Base-by-base conservation (phyloP, 2,329 filamentous ascomycete species). In the Sporothrix variecibatus region DNA sequence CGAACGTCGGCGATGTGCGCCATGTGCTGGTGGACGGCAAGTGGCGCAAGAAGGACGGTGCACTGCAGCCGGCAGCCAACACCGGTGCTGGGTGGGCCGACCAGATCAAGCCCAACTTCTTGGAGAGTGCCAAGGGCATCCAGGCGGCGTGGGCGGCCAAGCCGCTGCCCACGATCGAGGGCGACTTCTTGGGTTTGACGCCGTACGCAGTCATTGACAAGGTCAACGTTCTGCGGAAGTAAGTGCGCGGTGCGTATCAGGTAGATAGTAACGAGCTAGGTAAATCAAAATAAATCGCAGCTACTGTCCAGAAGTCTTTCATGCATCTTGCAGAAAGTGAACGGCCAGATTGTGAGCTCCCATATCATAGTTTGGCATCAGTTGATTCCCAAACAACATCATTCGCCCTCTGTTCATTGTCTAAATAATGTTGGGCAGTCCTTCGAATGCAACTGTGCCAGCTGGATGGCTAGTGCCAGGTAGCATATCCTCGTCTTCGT, bases 361-460 rank as follows among this genome's bases (percentile, higher is more conserved):
- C 8, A 70, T 38, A 51, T 73, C 72, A 28, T 73, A 69, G 17
- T 23, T 26, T 8, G 73, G 73, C 28, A 73, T 12, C 43, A 75
- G 56, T 64, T 75, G 73, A 56, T 60, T 72, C 2, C 38, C 73
- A 67, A 75, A 73, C 64, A 75, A 34, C 73, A 75, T 73, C 64
- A 71, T 68, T 31, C 62, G 71, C 3, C 73, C 73, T 20, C 73
- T 49, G 34, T 75, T 75, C 73, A 75, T 73, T n/a, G 64, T 72
- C 73, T 71, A 73, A n/a, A 73, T 72, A 1, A 75, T 6, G n/a
- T 75, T 75, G 15, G 73, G 73, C 17, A 40, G 56, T 11, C 71
- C 73, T 28, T 75, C 73, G 51, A 70, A 75, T 5, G 73, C 43
- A 34, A 75, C 71, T 2, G 73, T 72, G 3, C 73, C 73, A 28